Conservation (phyloP, 2,329 filamentous ascomycete species). For the Monosporascus cannonballus region DNA sequence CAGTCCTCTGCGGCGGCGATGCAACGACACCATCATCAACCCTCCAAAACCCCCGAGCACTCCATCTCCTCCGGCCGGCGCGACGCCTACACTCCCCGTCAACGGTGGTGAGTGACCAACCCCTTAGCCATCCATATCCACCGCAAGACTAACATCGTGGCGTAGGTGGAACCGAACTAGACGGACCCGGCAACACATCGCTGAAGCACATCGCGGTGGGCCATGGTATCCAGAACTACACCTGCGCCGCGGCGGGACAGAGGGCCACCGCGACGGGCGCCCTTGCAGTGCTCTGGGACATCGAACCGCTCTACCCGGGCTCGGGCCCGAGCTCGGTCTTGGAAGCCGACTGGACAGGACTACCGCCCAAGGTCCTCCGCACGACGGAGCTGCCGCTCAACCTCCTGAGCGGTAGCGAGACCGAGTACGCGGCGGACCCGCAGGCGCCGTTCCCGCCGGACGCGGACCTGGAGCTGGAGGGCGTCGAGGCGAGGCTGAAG, state of each 20-base stretch:
- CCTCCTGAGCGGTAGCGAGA: conserved; percentile 26
- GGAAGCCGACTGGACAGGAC: conserved; percentile 29
- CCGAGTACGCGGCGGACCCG: conserved; percentile 35
- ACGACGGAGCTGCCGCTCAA: conserved; percentile 41
- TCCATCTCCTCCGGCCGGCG: conserved; percentile 6
- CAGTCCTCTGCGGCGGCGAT: conserved; percentile 17
- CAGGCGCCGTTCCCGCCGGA: conserved; percentile 38
- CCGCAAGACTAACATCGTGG: conserved; percentile 1
- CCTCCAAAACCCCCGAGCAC: conserved; percentile 4
- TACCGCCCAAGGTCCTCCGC: conserved; percentile 36
- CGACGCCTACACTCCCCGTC: conserved; percentile 30
- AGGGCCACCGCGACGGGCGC: conserved; percentile 42
- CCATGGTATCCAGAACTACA: conserved; percentile 65
- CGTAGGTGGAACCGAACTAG: conserved; percentile 36
- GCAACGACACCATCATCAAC: conserved; percentile 4
- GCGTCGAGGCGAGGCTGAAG: conserved; percentile 25
- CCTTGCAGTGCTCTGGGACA: conserved; percentile 55
- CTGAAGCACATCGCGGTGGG: conserved; percentile 54
- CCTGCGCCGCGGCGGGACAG: conserved; percentile 37
- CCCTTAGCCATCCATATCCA: neutral
- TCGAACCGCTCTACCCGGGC: conserved; percentile 44
- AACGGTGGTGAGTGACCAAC: conserved; percentile 27
- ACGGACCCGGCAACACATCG: conserved; percentile 30
- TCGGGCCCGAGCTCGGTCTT: conserved; percentile 32
- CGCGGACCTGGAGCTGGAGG: conserved; percentile 31